A percentile compares a stretch with the other conserved stretches of the same genome.
Evolutionary conservation across 768 basidiomycete species (phyloP).

Genomic region (Tulasnella sp.): DNA sequence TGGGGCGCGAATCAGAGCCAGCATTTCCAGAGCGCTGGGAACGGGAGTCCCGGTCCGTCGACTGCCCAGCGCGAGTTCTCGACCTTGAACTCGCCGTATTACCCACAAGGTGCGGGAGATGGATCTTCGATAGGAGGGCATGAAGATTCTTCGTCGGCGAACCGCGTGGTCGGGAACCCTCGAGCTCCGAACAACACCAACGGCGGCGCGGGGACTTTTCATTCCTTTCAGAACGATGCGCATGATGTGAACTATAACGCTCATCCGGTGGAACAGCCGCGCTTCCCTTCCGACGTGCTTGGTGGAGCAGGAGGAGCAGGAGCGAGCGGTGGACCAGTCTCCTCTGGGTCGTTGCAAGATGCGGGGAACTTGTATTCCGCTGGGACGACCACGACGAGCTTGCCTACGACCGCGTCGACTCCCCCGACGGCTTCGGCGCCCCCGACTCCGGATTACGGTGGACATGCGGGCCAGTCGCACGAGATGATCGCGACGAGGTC

Average conservation of each 20-base stretch:
- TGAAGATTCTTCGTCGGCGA: neutral
- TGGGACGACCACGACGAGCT: conserved; percentile 1
- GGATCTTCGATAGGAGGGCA: neutral
- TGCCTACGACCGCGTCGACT: conserved; percentile 1
- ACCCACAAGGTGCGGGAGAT: neutral
- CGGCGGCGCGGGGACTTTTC: neutral
- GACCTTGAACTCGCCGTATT: neutral
- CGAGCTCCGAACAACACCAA: neutral
- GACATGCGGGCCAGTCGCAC: neutral
- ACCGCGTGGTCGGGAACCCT: conserved; percentile 1
- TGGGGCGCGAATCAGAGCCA: neutral
- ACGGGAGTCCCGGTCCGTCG: neutral
- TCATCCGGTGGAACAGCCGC: neutral
- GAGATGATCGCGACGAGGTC: neutral
- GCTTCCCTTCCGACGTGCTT: neutral
- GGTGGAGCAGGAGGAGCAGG: neutral
- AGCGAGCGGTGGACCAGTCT: neutral
- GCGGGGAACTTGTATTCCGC: neutral
- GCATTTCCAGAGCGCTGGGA: neutral
- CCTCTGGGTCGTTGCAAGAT: neutral
- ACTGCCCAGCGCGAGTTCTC: neutral
- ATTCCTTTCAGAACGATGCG: neutral
- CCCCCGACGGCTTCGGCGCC: neutral
- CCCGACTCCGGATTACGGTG: neutral
- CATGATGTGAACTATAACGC: neutral